Conservation (phyloP, 2,329 filamentous ascomycete species). For the Canariomyces notabilis region DNA sequence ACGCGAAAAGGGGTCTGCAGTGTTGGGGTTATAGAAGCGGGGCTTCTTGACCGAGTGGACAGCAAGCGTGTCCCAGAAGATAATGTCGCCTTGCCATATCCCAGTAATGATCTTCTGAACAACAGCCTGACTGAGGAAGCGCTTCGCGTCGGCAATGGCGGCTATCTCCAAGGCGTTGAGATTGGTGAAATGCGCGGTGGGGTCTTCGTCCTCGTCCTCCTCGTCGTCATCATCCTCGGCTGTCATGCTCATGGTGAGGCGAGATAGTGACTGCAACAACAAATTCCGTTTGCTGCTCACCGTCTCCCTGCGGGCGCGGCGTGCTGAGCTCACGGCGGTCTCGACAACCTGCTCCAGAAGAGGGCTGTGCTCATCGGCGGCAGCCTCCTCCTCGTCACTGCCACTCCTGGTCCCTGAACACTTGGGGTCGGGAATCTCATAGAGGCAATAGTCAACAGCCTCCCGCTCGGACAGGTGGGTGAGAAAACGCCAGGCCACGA, state of each 20-base stretch:
- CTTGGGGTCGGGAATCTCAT: slow-evolving; percentile 56
- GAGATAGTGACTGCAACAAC: slow-evolving; percentile 50
- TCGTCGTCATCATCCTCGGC: slow-evolving; percentile 36
- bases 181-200: slow-evolving; percentile 67
- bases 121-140: slow-evolving; percentile 72
- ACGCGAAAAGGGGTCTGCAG: slow-evolving; percentile 68
- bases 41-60: slow-evolving; percentile 70
- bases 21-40: slow-evolving; percentile 64
- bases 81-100: slow-evolving; percentile 81
- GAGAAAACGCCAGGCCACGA: slow-evolving; percentile 75
- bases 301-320: slow-evolving; percentile 27
- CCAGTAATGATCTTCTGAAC: slow-evolving; percentile 80
- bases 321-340: slow-evolving; percentile 22
- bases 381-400: slow-evolving; percentile 37
- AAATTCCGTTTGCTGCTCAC: slow-evolving; percentile 45
- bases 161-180: slow-evolving; percentile 87
- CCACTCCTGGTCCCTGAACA: slow-evolving; percentile 23
- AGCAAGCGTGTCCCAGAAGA: slow-evolving; percentile 79
- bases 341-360: slow-evolving; percentile 36
- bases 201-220: slow-evolving; percentile 51
- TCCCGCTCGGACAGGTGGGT: slow-evolving; percentile 66
- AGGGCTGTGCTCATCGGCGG: slow-evolving; percentile 42
- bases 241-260: slow-evolving; percentile 47
- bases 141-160: slow-evolving; percentile 74
- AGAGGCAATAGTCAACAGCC: slow-evolving; percentile 68